Percentiles rank a stretch among this genome's conserved stretches.
Evolutionary conservation across 202 grass and related monocot species (phyloP).

Genomic region (Panicum hallii): DNA sequence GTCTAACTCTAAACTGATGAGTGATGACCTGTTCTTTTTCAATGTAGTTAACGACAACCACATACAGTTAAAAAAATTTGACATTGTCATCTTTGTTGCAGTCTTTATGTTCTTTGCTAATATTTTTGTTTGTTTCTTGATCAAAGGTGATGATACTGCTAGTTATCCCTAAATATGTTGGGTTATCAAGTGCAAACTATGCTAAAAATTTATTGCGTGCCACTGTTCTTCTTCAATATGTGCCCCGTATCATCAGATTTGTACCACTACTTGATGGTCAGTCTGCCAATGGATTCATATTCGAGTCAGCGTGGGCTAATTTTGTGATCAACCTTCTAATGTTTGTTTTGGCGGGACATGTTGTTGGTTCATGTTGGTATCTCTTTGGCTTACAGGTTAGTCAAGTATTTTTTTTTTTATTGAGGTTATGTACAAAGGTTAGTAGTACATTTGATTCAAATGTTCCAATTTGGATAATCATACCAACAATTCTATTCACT

Average conservation of each 20-base stretch:
- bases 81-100: not conserved
- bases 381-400: slow-evolving; percentile 89
- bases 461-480: not conserved
- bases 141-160: slow-evolving; percentile 94
- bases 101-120: slow-evolving; percentile 32
- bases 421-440: not conserved
- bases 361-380: slow-evolving; percentile 99
- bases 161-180: slow-evolving; percentile 83
- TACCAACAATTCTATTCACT: slow-evolving; percentile 10
- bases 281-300: slow-evolving; percentile 91
- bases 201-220: slow-evolving; percentile 90
- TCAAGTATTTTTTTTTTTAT: not conserved
- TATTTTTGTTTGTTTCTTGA: slow-evolving; percentile 38
- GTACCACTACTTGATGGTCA: slow-evolving; percentile 92
- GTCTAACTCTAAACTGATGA: slow-evolving; percentile 2
- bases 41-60: not conserved
- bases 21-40: not conserved
- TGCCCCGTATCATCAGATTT: slow-evolving; percentile 93
- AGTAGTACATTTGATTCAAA: not conserved
- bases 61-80: slow-evolving; percentile 9
- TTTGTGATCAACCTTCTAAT: slow-evolving; percentile 96
- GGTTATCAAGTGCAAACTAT: slow-evolving; percentile 80
- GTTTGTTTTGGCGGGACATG: slow-evolving; percentile 92
- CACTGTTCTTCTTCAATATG: slow-evolving; percentile 92
- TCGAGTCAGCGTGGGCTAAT: slow-evolving; percentile 95